A percentile compares a stretch with the other conserved stretches of the same genome.
These are phyloP conservation scores for Croton laevigatus DNA, from an alignment of 441 rosid genomes.

Conservation along the genomic window DNA sequence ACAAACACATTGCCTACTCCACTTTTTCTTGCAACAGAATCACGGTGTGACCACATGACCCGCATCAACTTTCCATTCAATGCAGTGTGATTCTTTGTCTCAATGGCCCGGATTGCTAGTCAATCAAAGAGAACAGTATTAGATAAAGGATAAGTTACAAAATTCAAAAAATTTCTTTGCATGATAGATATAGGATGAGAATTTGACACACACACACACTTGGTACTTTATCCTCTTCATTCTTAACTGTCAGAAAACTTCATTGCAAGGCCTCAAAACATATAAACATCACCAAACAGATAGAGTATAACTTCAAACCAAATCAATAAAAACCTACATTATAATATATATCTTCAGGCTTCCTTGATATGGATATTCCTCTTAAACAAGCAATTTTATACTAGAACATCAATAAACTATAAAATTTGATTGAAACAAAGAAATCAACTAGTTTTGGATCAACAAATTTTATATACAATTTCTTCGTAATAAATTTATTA, in stretches of 20 bases:
- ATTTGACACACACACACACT: too few species aligned
- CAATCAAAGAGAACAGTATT: slow-evolving; percentile 8
- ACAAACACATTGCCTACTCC: slow-evolving; percentile 56
- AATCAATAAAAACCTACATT: not conserved
- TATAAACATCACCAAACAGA: too few species aligned
- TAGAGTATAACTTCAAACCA: not conserved
- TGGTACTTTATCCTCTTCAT: not conserved
- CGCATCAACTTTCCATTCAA: slow-evolving; percentile 53
- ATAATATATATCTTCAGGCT: not conserved
- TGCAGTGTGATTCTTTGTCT: slow-evolving; percentile 36
- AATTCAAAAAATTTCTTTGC: not conserved
- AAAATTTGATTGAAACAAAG: not conserved
- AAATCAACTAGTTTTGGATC: not conserved
- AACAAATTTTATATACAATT: not conserved
- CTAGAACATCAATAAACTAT: not conserved
- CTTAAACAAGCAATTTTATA: not conserved
- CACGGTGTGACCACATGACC: slow-evolving; percentile 52
- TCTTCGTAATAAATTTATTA: not conserved
- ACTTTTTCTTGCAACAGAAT: slow-evolving; percentile 42
- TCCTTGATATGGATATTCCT: not conserved
- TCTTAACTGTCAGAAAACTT: slow-evolving; percentile 1
- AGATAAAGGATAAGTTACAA: not conserved
- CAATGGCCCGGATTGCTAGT: slow-evolving; percentile 30
- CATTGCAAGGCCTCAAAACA: not conserved
- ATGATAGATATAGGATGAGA: not conserved